phyloP scores from a whole-genome alignment of 805 yeast genomes.

The Saccharomycopsis sp. region DNA sequence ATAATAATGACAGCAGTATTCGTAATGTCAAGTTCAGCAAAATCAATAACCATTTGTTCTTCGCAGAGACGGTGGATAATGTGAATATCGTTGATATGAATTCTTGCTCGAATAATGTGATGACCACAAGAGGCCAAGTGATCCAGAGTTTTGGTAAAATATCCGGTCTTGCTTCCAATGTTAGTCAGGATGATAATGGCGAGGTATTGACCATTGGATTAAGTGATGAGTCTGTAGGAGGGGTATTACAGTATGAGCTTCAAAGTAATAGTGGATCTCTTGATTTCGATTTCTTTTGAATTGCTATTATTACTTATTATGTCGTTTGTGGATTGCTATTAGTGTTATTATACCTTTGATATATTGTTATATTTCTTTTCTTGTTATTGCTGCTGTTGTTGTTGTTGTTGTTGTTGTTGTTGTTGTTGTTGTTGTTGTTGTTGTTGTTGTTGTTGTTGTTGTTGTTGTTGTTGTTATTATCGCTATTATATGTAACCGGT shows the following conservation, averaged over 20 bases:
- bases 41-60: slow-evolving; percentile 39
- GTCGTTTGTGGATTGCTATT: too few species aligned
- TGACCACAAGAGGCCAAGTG: slow-evolving; percentile 33
- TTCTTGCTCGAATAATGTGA: slow-evolving; percentile 16
- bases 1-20: slow-evolving; percentile 24
- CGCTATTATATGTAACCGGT: too few species aligned
- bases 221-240: slow-evolving; percentile 51
- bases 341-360: background rate
- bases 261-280: background rate
- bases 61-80: slow-evolving; percentile 57
- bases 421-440: background rate
- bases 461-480: too few species aligned
- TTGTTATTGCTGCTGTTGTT: too few species aligned
- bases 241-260: slow-evolving; percentile 42
- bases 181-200: slow-evolving; percentile 37
- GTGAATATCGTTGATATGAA: slow-evolving; percentile 42
- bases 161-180: slow-evolving; percentile 46
- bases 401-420: background rate
- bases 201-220: slow-evolving; percentile 48
- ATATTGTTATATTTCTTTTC: background rate
- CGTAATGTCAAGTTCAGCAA: slow-evolving; percentile 46
- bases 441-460: too few species aligned
- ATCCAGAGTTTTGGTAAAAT: slow-evolving; percentile 54
- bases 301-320: too few species aligned
- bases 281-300: background rate